Base-by-base conservation (phyloP, 2,329 filamentous ascomycete species). In the Fusarium ambrosium region DNA sequence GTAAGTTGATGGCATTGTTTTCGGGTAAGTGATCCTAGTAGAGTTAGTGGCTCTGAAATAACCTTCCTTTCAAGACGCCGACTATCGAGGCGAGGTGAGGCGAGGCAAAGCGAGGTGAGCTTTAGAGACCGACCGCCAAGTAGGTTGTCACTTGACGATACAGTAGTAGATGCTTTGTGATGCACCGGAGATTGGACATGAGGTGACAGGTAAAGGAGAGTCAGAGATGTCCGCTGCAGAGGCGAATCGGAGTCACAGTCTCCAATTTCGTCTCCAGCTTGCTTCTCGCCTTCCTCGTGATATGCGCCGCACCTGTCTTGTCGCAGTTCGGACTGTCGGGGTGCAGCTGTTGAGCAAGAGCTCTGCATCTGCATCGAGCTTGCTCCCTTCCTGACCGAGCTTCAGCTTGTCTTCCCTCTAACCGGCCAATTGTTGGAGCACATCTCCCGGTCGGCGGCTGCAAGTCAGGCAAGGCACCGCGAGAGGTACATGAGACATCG, bases 401-500 rank as follows among this genome's bases (percentile, higher is more conserved):
- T 48, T 66, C 37, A 63, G 27, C 61, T 55, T 55, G 48, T 55
- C 48, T 67, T 66, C 48, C 41, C 48, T 43, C 41, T 36, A 20
- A 56, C 51, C 22, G 13, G 32, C 36, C 65, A 72, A 66, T 37
- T 53, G 45, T 13, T 66, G 61, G 43, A 34, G 43, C 51, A 37
- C 37, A 53, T 53, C 45, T 51, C 13, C 43, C 43, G 20, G 20
- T 70, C 55, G 66, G 66, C 55, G 66, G 66, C 69, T 73, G 34
- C 62, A 71, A 43, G 65, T 63, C 55, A 70, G 58, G 59, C 51
- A 59, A 72, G 48, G 48, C 62, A 69, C 61, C 58, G 55, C 32
- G 65, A 55, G 22, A 71, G 66, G 69, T 70, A 75, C 66, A 68
- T 53, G 60, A 73, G 69, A 74, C 72, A 75, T 70, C 69, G 73